Percentiles rank a stretch among this genome's conserved stretches.
phyloP scores from a whole-genome alignment of 2,329 filamentous ascomycete genomes.

The Fusarium sp. region DNA sequence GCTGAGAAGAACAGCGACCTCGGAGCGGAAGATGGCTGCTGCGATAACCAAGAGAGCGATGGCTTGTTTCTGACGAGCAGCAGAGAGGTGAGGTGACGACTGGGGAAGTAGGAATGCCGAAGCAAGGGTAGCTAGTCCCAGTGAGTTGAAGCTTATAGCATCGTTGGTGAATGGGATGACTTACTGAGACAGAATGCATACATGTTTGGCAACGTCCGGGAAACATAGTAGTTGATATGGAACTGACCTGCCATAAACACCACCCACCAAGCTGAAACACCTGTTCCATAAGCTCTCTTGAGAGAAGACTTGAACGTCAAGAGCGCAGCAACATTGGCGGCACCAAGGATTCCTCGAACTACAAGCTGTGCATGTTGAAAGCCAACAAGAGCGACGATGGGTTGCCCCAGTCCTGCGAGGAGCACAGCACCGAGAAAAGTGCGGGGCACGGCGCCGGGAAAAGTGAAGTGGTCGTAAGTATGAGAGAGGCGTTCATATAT shows the following conservation, averaged over 20 bases:
- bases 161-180: conserved; percentile 45
- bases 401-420: conserved; percentile 77
- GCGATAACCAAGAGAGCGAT: conserved; percentile 81
- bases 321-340: conserved; percentile 77
- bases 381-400: conserved; percentile 66
- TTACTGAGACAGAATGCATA: conserved; percentile 89
- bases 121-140: conserved; percentile 69
- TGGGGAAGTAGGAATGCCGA: conserved; percentile 57
- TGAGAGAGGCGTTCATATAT: conserved; percentile 62
- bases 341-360: conserved; percentile 79
- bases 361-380: conserved; percentile 67
- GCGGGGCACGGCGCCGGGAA: conserved; percentile 89
- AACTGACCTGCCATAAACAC: conserved; percentile 86
- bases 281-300: conserved; percentile 71
- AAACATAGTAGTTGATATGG: conserved; percentile 92
- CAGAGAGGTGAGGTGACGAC: conserved; percentile 39
- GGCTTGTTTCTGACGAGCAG: conserved; percentile 66
- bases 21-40: conserved; percentile 87
- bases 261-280: conserved; percentile 80
- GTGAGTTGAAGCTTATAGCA: background rate
- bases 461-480: conserved; percentile 88
- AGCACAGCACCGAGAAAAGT: conserved; percentile 86
- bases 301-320: conserved; percentile 72
- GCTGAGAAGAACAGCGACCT: conserved; percentile 82
- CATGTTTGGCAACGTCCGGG: conserved; percentile 93